Evolutionary conservation across 352 stramenopile species (phyloP).

Genomic region (Pythium grandisporangium): DNA sequence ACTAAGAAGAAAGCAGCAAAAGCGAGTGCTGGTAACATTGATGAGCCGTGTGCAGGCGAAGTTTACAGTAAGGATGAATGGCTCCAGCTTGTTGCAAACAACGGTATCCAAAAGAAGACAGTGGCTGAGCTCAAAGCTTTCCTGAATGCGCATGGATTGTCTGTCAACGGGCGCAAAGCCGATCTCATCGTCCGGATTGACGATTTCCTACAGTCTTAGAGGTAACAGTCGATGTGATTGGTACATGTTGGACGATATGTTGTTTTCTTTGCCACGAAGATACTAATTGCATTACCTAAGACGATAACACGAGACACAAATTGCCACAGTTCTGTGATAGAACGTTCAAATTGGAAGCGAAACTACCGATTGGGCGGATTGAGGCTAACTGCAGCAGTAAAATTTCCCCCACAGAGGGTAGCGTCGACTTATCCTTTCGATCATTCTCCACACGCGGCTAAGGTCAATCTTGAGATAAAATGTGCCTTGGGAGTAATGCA

Average conservation of each 20-base stretch:
- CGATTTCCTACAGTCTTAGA: constrained; percentile 31
- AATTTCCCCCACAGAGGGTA: constrained; percentile 14
- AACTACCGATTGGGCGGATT: constrained; percentile 1
- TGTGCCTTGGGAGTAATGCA: background rate
- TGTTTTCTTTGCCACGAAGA: too few relatives aligned
- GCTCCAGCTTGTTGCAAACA: constrained; percentile 27
- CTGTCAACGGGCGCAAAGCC: constrained; percentile 40
- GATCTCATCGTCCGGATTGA: constrained; percentile 48
- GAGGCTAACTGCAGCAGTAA: too few relatives aligned
- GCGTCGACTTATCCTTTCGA: constrained; percentile 6
- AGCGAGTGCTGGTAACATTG: constrained; percentile 4
- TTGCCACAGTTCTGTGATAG: background rate
- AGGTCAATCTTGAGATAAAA: background rate
- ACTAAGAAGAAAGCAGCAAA: constrained; percentile 33
- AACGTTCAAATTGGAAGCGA: constrained; percentile 8
- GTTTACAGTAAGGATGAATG: constrained; percentile 41
- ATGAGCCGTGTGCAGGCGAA: constrained; percentile 18
- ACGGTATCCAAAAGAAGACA: constrained; percentile 64
- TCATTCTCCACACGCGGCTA: background rate
- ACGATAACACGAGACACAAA: too few relatives aligned
- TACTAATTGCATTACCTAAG: too few relatives aligned
- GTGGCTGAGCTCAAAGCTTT: constrained; percentile 65
- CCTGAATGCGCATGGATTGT: constrained; percentile 31
- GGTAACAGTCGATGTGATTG: background rate
- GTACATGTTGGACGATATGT: too few relatives aligned